A percentile compares a stretch with the other conserved stretches of the same genome.
Conservation (phyloP, 2,329 filamentous ascomycete species). For the Clarireedia sp. region DNA sequence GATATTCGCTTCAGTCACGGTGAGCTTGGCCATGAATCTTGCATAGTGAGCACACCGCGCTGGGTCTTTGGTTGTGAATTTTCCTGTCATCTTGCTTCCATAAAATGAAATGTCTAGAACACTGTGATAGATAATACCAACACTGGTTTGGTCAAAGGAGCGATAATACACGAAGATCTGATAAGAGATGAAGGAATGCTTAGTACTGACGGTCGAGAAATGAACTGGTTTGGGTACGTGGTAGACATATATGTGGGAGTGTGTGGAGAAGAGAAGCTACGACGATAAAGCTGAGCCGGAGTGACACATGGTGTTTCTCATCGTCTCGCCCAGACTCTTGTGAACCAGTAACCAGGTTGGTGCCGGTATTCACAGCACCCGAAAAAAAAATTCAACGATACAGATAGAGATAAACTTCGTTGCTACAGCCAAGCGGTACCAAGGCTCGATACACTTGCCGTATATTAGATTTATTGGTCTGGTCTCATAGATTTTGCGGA, state of each 20-base stretch:
- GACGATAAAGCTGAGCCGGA: not conserved
- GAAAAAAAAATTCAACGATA: no score
- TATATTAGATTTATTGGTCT: not conserved
- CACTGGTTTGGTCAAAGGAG: no score
- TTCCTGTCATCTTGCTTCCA: slow-evolving; percentile 29
- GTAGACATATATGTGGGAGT: no score
- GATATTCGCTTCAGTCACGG: slow-evolving; percentile 36
- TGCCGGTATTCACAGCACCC: not conserved
- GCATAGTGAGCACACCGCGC: slow-evolving; percentile 35
- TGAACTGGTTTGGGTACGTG: no score
- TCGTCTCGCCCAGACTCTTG: not conserved
- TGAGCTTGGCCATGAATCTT: slow-evolving; percentile 37
- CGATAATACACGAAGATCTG: no score
- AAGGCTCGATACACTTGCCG: not conserved
- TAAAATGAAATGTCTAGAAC: no score
- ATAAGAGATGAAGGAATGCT: no score
- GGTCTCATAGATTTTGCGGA: not conserved
- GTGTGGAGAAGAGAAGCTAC: not conserved
- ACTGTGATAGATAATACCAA: no score
- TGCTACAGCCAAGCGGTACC: no score
- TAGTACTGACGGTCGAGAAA: no score
- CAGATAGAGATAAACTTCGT: no score
- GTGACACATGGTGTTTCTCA: not conserved
- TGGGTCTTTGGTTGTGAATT: slow-evolving; percentile 29
- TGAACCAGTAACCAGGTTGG: not conserved